Evolutionary conservation across 1,139 yeast genomes (phyloP).

Genomic region (Schwanniomyces etchellsii): DNA sequence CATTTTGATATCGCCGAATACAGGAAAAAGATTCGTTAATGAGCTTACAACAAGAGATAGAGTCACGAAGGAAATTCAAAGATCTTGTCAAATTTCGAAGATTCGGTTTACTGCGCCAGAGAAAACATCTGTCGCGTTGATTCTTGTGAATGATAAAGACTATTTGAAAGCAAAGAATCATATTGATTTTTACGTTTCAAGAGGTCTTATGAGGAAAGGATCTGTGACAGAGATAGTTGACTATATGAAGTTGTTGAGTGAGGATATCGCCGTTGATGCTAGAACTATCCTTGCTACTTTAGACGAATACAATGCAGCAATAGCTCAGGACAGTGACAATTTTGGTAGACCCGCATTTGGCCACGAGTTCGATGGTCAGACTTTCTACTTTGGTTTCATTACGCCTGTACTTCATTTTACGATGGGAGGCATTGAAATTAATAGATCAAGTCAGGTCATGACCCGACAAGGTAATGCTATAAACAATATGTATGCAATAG

Average conservation of each 20-base stretch:
- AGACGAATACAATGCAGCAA: not conserved
- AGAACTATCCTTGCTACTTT: slow-evolving; percentile 4
- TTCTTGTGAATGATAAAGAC: slow-evolving; percentile 23
- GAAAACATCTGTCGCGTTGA: slow-evolving; percentile 15
- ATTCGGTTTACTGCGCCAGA: slow-evolving; percentile 2
- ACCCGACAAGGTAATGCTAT: slow-evolving; percentile 12
- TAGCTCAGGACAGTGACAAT: slow-evolving; percentile 9
- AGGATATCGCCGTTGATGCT: slow-evolving; percentile 2
- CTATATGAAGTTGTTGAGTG: slow-evolving; percentile 9
- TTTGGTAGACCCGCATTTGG: slow-evolving; percentile 21
- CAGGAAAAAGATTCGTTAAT: slow-evolving; percentile 29
- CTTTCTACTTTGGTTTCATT: slow-evolving; percentile 25
- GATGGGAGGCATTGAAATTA: slow-evolving; percentile 35
- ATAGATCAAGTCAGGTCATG: slow-evolving; percentile 20
- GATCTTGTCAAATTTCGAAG: slow-evolving; percentile 14
- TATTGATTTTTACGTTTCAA: slow-evolving; percentile 24
- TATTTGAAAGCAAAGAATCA: slow-evolving; percentile 22
- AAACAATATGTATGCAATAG: slow-evolving; percentile 27
- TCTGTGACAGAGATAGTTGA: slow-evolving; percentile 14
- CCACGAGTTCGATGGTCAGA: slow-evolving; percentile 4
- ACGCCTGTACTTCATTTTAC: slow-evolving; percentile 37
- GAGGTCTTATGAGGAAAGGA: slow-evolving; percentile 23
- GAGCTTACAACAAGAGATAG: slow-evolving; percentile 30
- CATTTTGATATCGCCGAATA: slow-evolving; percentile 22
- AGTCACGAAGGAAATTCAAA: slow-evolving; percentile 22